These are phyloP conservation scores for Postia placenta DNA, from an alignment of 768 basidiomycete genomes.

Conservation along the genomic window DNA sequence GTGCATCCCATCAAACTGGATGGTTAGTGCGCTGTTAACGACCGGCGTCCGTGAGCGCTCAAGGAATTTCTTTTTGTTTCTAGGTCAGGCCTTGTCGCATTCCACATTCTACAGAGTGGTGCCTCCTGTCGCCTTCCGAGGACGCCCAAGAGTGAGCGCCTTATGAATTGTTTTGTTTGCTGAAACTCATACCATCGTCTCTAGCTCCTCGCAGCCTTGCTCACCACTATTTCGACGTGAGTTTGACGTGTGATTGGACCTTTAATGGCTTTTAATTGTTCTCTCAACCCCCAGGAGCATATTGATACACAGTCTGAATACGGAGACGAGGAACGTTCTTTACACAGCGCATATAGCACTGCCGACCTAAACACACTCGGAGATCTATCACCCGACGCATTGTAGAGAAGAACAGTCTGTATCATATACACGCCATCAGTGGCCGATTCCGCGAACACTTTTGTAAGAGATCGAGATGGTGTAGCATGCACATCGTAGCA, in stretches of 20 bases:
- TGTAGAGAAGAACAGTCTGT: conserved; percentile 5
- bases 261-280: conserved; percentile 1
- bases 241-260: conserved; percentile 20
- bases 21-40: conserved; percentile 67
- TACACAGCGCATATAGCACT: conserved; percentile 53
- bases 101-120: conserved; percentile 88
- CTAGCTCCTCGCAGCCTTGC: conserved; percentile 83
- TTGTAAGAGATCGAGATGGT: too few relatives aligned
- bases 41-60: background rate
- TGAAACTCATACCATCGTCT: conserved; percentile 6
- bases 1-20: conserved; percentile 97
- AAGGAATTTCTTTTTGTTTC: background rate
- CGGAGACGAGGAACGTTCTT: conserved; percentile 64
- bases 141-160: conserved; percentile 81
- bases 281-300: conserved; percentile 46
- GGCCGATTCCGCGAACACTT: too few relatives aligned
- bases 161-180: background rate
- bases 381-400: conserved; percentile 66
- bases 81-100: conserved; percentile 87
- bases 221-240: conserved; percentile 90
- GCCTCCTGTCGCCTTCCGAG: conserved; percentile 85
- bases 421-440: background rate
- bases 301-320: conserved; percentile 68
- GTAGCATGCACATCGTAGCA: too few relatives aligned
- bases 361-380: conserved; percentile 53